Conservation (phyloP, 768 basidiomycete species). For the Stropharia rugosoannulata region DNA sequence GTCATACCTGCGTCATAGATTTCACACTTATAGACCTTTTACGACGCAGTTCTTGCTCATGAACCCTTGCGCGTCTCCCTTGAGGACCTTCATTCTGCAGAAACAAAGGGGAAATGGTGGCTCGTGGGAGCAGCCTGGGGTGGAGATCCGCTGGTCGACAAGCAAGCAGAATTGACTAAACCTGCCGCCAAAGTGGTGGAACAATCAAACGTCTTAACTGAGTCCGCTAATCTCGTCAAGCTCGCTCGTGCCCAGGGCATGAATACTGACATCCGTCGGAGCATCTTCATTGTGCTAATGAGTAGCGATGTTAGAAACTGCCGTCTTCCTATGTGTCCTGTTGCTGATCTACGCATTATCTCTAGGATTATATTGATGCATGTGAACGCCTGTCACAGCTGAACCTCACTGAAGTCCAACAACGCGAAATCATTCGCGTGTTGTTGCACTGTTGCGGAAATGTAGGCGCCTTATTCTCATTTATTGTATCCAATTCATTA, state of each 20-base stretch:
- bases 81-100: slow-evolving; percentile 79
- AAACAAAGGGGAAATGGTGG: slow-evolving; percentile 97
- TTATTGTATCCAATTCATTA: neutral
- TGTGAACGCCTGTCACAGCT: slow-evolving; percentile 87
- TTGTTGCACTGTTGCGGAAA: slow-evolving; percentile 90
- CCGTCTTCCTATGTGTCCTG: neutral
- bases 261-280: slow-evolving; percentile 94
- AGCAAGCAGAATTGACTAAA: slow-evolving; percentile 38
- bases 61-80: slow-evolving; percentile 87
- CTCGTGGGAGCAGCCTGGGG: slow-evolving; percentile 95
- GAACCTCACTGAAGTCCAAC: slow-evolving; percentile 84
- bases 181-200: slow-evolving; percentile 19
- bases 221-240: slow-evolving; percentile 51
- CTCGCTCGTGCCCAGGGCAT: slow-evolving; percentile 96
- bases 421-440: slow-evolving; percentile 93
- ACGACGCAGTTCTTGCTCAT: slow-evolving; percentile 63
- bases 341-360: neutral
- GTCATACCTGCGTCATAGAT: slow-evolving; percentile 11
- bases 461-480: slow-evolving; percentile 39
- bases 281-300: slow-evolving; percentile 93
- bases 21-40: neutral
- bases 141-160: slow-evolving; percentile 87
- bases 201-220: slow-evolving; percentile 20
- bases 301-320: slow-evolving; percentile 76
- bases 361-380: slow-evolving; percentile 93